Conservation (phyloP, 148 eudicot species). For the Fagopyrum esculentum region DNA sequence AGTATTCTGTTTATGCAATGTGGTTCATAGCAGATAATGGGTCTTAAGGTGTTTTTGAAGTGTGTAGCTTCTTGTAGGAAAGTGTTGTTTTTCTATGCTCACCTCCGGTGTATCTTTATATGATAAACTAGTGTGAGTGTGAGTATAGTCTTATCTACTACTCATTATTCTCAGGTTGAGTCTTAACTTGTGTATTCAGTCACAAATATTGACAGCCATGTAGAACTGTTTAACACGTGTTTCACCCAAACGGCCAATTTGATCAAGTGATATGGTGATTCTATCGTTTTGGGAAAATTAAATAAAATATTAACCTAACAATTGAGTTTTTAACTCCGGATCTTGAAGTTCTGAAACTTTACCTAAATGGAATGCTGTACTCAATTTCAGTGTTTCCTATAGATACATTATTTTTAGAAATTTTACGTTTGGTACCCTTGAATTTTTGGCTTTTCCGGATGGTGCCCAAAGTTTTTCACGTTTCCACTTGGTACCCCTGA, state of each 20-base stretch:
- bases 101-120: not conserved
- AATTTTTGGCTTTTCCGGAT: no score
- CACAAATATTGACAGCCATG: not conserved
- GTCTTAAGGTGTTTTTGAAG: slow-evolving; percentile 7
- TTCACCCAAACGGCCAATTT: not conserved
- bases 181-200: not conserved
- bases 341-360: no score
- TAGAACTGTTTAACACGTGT: not conserved
- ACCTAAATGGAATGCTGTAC: no score
- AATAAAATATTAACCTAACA: no score
- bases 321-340: no score
- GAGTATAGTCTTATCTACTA: not conserved
- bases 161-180: not conserved
- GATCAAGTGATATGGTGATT: not conserved
- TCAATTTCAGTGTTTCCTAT: no score
- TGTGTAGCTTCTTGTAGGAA: slow-evolving; percentile 8
- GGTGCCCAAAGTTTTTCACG: no score
- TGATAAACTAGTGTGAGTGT: not conserved
- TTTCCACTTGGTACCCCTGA: no score
- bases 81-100: not conserved
- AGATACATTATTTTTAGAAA: no score
- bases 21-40: slow-evolving; percentile 5
- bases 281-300: not conserved
- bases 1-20: not conserved
- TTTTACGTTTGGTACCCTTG: no score